A percentile compares a stretch with the other conserved stretches of the same genome.
Conservation (phyloP, 1,139 yeast genomes). For the Blastobotrys elegans region DNA sequence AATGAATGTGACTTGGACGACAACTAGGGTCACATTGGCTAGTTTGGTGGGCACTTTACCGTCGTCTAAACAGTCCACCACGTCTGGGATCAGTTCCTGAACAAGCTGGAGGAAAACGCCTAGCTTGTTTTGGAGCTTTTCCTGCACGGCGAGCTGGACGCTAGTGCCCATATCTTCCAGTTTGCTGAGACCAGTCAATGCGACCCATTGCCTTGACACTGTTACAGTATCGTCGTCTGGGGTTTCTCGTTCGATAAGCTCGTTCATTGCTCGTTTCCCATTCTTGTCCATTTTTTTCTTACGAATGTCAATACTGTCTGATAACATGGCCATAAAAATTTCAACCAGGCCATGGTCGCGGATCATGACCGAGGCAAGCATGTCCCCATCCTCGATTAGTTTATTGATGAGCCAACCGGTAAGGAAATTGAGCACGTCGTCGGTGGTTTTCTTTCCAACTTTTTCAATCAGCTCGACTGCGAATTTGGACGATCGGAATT, state of each 20-base stretch:
- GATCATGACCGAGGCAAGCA: slow-evolving; percentile 13
- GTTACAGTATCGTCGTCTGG: neutral
- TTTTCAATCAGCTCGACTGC: slow-evolving; percentile 18
- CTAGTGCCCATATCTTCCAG: slow-evolving; percentile 6
- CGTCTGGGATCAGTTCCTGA: neutral
- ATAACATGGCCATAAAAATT: slow-evolving; percentile 18
- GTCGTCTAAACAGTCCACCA: neutral
- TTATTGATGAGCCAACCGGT: slow-evolving; percentile 7
- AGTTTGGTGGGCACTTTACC: neutral
- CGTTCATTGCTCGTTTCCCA: slow-evolving; percentile 13
- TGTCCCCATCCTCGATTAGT: slow-evolving; percentile 18
- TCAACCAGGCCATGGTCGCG: slow-evolving; percentile 16
- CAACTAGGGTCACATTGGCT: slow-evolving; percentile 3
- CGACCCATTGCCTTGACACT: slow-evolving; percentile 12
- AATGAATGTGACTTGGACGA: slow-evolving; percentile 5
- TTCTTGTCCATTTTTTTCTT: slow-evolving; percentile 11
- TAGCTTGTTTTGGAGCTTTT: neutral
- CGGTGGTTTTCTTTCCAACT: slow-evolving; percentile 12
- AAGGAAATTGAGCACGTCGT: slow-evolving; percentile 10
- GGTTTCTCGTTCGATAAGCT: slow-evolving; percentile 12
- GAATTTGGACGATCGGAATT: slow-evolving; percentile 20
- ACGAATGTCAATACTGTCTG: slow-evolving; percentile 20
- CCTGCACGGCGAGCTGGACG: slow-evolving; percentile 7
- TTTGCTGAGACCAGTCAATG: slow-evolving; percentile 6
- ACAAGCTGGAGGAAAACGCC: neutral